phyloP scores from a whole-genome alignment of 108 stramenopile genomes.

The Cyclotella baltica region DNA sequence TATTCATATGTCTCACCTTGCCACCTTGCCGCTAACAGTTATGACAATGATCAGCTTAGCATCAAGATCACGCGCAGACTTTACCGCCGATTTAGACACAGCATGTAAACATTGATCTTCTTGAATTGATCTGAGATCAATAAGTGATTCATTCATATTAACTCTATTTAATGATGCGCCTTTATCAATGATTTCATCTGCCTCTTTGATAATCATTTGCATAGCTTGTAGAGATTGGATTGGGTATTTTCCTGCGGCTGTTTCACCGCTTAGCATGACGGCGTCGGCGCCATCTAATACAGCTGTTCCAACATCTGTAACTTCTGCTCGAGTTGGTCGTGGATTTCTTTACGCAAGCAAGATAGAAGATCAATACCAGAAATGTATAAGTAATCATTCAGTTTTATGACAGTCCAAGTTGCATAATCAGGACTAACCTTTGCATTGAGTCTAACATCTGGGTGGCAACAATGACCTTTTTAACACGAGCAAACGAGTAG shows the following conservation, averaged over 20 bases:
- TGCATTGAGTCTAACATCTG: constrained; percentile 94
- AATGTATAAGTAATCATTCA: too few species aligned
- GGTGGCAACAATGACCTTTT: constrained; percentile 86
- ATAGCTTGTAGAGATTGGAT: constrained; percentile 65
- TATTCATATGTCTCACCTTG: too few species aligned
- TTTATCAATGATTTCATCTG: constrained; percentile 61
- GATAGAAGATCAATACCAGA: too few species aligned
- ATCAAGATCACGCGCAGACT: constrained; percentile 60
- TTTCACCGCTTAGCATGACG: constrained; percentile 80
- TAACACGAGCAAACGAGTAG: background rate
- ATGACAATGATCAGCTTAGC: constrained; percentile 70
- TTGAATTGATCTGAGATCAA: constrained; percentile 35
- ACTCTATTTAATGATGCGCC: constrained; percentile 43
- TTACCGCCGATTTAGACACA: constrained; percentile 63
- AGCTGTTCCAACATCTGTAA: constrained; percentile 87
- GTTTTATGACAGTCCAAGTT: too few species aligned
- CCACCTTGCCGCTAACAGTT: constrained; percentile 52
- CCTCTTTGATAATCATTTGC: constrained; percentile 65
- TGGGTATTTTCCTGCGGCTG: constrained; percentile 78
- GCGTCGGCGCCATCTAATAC: constrained; percentile 80
- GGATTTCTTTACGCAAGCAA: constrained; percentile 63
- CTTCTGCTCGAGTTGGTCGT: constrained; percentile 93
- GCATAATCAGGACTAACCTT: too few species aligned
- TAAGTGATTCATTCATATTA: constrained; percentile 36
- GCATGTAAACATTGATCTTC: constrained; percentile 72